A percentile compares a stretch with the other conserved stretches of the same genome.
Evolutionary conservation across 805 yeast species (phyloP).

Genomic region (Monosporozyma siamensis): DNA sequence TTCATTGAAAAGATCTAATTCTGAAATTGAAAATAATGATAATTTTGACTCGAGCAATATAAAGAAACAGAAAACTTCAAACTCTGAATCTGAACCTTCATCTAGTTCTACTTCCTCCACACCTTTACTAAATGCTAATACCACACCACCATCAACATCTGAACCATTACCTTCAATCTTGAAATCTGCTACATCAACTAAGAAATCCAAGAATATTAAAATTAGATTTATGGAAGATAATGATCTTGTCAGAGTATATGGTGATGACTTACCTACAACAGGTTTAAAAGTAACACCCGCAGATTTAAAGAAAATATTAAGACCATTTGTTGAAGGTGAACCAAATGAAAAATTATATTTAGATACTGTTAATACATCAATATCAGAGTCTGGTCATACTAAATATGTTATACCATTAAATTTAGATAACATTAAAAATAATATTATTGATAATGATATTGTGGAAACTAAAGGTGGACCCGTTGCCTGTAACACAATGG

Average conservation of each 20-base stretch:
- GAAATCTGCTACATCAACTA: conserved; percentile 8
- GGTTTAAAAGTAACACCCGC: conserved; percentile 25
- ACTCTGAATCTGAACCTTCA: not conserved
- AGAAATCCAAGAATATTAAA: conserved; percentile 2
- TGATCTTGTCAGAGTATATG: conserved; percentile 23
- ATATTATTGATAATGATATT: conserved; percentile 19
- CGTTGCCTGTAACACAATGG: conserved; percentile 18
- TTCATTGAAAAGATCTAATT: conserved; percentile 1
- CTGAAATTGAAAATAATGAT: not conserved
- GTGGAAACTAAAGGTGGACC: conserved; percentile 25
- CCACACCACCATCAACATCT: not conserved
- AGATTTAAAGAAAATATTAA: conserved; percentile 24
- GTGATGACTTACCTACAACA: conserved; percentile 26
- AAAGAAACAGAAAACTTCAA: not conserved
- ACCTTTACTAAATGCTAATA: not conserved
- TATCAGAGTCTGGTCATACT: conserved; percentile 3
- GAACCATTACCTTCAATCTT: conserved; percentile 18
- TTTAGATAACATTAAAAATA: conserved; percentile 1
- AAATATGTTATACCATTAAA: conserved; percentile 7
- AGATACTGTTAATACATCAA: conserved; percentile 11
- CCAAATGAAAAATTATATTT: conserved; percentile 24
- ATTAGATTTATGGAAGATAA: conserved; percentile 24
- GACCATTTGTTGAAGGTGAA: conserved; percentile 29
- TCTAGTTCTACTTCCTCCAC: not conserved
- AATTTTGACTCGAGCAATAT: not conserved